Evolutionary conservation across 257 asterid genomes (phyloP).

Genomic region (Echium plantagineum): DNA sequence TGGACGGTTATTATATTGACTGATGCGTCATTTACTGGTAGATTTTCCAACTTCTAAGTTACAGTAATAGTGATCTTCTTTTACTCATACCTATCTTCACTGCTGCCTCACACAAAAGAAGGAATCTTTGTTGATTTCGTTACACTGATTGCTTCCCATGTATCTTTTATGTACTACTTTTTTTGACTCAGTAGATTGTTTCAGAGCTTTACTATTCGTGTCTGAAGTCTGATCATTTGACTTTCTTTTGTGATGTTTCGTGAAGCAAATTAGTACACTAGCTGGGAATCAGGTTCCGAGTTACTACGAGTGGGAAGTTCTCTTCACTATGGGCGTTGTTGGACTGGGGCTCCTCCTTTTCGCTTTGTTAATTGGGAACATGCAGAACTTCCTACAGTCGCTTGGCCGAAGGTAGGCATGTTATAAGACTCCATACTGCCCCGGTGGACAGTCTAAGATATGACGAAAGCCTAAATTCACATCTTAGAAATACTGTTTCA

Average conservation of each 20-base stretch:
- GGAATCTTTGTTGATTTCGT: too few species aligned
- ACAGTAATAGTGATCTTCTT: too few species aligned
- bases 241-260: slow-evolving; percentile 7
- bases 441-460: background rate
- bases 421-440: background rate
- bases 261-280: slow-evolving; percentile 79
- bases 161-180: too few species aligned
- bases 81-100: too few species aligned
- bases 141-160: too few species aligned
- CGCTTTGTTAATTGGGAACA: slow-evolving; percentile 84
- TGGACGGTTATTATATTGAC: too few species aligned
- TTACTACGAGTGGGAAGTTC: slow-evolving; percentile 65
- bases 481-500: background rate
- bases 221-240: background rate
- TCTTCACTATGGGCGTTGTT: slow-evolving; percentile 75
- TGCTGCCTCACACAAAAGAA: too few species aligned
- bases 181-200: too few species aligned
- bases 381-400: slow-evolving; percentile 89
- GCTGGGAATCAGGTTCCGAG: slow-evolving; percentile 93
- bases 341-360: slow-evolving; percentile 83
- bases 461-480: background rate
- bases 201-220: too few species aligned
- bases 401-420: slow-evolving; percentile 71
- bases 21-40: too few species aligned
- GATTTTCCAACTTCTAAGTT: too few species aligned